phyloP scores from a whole-genome alignment of 2,329 filamentous ascomycete genomes.

The Ophidiomyces ophidiicola region DNA sequence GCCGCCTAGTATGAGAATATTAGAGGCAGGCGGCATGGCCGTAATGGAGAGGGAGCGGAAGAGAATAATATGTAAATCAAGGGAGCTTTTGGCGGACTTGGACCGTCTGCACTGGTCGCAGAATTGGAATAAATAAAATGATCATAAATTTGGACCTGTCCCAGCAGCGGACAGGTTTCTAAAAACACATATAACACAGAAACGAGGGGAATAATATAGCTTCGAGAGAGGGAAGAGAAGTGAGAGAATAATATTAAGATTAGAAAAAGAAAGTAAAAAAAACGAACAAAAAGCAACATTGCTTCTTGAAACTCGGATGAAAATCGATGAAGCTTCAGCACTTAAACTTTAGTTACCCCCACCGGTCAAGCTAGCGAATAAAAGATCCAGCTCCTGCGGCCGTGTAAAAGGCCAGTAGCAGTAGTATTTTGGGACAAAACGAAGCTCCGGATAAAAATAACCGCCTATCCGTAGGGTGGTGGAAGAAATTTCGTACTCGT shows the following conservation, averaged over 20 bases:
- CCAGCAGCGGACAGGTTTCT: too few species aligned
- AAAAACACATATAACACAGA: too few species aligned
- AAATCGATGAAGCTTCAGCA: constrained; percentile 1
- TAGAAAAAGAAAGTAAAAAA: background rate
- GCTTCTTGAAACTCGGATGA: background rate
- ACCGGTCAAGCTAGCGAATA: background rate
- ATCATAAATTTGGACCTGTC: too few species aligned
- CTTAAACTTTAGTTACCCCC: background rate
- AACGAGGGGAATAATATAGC: too few species aligned
- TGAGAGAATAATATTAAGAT: background rate
- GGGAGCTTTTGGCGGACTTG: too few species aligned
- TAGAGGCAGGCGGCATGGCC: constrained; percentile 11
- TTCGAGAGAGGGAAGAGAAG: background rate
- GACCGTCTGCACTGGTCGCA: too few species aligned
- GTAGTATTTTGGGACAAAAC: background rate
- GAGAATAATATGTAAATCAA: background rate
- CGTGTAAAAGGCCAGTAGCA: background rate
- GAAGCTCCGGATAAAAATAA: too few species aligned
- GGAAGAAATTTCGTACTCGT: too few species aligned
- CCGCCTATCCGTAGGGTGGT: too few species aligned
- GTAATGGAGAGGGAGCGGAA: background rate
- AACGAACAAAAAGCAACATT: background rate
- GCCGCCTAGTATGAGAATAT: constrained; percentile 17
- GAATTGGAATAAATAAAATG: too few species aligned
- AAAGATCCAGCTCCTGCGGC: background rate